Percentiles rank a stretch among this genome's conserved stretches.
These are phyloP conservation scores for Fomitopsis schrenkii DNA, from an alignment of 1,284 basidiomycete species.

Conservation along the genomic window DNA sequence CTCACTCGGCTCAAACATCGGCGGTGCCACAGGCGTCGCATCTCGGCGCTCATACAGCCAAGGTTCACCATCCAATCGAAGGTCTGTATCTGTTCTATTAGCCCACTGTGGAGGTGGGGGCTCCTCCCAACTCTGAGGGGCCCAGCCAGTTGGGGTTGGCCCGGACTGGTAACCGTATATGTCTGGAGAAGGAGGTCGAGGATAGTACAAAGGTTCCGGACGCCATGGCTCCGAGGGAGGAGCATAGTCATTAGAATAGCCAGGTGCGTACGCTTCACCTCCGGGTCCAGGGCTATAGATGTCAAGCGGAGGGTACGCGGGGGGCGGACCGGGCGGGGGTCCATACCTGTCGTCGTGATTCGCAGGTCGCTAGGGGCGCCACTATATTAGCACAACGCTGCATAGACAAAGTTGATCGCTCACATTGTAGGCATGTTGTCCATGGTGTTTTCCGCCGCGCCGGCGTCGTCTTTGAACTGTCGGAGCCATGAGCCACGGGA, in stretches of 20 bases:
- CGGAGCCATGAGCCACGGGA: neutral
- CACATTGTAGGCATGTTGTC: neutral
- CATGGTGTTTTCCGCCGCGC: neutral
- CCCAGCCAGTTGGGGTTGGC: conserved; percentile 24
- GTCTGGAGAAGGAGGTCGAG: conserved; percentile 49
- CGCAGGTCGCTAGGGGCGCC: neutral
- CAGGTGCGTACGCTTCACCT: conserved; percentile 35
- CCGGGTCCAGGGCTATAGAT: neutral
- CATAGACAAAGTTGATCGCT: neutral
- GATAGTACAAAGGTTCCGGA: conserved; percentile 34
- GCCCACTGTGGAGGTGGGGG: conserved; percentile 24
- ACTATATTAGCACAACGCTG: neutral
- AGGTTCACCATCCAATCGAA: conserved; percentile 20
- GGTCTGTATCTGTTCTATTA: conserved; percentile 26
- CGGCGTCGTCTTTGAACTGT: neutral
- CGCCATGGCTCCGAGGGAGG: conserved; percentile 32
- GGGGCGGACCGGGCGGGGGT: neutral
- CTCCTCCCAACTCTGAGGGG: conserved; percentile 29
- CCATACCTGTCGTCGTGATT: neutral
- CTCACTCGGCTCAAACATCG: conserved; percentile 69
- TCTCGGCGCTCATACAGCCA: conserved; percentile 33
- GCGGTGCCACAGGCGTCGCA: conserved; percentile 35
- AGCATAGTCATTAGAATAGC: conserved; percentile 38
- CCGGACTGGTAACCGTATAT: conserved; percentile 30
- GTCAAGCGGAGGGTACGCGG: neutral